Base-by-base conservation (phyloP, 2,329 filamentous ascomycete genomes). In the Dactylellina drechsleri region DNA sequence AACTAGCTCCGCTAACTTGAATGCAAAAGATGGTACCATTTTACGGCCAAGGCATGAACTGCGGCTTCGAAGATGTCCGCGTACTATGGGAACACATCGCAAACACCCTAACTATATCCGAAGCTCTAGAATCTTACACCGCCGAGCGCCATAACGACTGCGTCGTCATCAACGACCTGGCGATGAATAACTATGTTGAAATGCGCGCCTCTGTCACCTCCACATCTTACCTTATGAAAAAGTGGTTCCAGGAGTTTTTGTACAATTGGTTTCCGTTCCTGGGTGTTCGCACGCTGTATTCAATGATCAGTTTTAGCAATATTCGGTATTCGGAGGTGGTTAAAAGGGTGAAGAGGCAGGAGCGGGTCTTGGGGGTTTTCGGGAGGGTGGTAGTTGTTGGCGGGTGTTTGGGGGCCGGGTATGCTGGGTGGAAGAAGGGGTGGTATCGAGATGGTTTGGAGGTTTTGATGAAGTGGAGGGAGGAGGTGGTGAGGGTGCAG, bases 21-120 rank as follows among this genome's bases (percentile, higher is more conserved):
- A 40, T 57, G 52, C 26, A 47, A 47, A 20, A 72, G 66, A 97
- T 99, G 90, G 93, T 99, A 0, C 95, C 95, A 0, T 99, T 99
- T 82, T 99, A 98, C 82, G 95, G 95, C 0, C 95, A 99, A 82
- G 95, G 95, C 43, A 96, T 99, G 89, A 99, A 99, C 80, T 91
- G 95, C 0, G 95, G 95, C 0, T 87, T 99, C 49, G 95, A 99
- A 83, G 94, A 97, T 79, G 93, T 99, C 12, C 89, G 91, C 6
- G 89, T 96, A 4, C 87, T 99, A 0, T 99, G 97, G 18, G 84
- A 86, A 52, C 82, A 82, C 62, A 85, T 85, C 61, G 81, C 83
- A 2, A 64, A 79, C 45, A 80, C 82, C 7, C 77, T 81, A 10
- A 80, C 82, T 41, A 80, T 82, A 16, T 80, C 81, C 26, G 80